These are phyloP conservation scores for Yarrowia sp. DNA, from an alignment of 805 yeast species.

Conservation along the genomic window DNA sequence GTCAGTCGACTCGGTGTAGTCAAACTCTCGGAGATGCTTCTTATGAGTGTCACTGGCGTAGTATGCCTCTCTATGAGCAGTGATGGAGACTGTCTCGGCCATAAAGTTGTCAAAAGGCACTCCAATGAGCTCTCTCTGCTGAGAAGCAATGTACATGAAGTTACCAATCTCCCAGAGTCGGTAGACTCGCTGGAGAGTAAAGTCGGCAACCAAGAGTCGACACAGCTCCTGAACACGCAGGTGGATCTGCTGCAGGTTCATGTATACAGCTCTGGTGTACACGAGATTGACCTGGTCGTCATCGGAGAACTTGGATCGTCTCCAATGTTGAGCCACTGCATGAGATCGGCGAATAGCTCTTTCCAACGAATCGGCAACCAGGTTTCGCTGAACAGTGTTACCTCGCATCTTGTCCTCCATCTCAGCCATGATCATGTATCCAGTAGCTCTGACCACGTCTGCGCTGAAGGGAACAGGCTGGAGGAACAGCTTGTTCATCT, in stretches of 20 bases:
- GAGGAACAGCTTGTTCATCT: conserved; percentile 24
- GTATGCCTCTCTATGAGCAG: conserved; percentile 29
- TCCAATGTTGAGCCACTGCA: conserved; percentile 26
- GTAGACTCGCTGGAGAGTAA: conserved; percentile 7
- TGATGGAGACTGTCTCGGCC: conserved; percentile 24
- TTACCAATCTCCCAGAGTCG: conserved; percentile 31
- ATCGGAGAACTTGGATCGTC: conserved; percentile 11
- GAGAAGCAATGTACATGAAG: conserved; percentile 21
- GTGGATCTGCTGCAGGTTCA: conserved; percentile 10
- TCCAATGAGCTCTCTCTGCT: conserved; percentile 18
- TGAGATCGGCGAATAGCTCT: conserved; percentile 13
- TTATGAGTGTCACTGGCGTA: conserved; percentile 14
- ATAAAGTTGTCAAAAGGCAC: conserved; percentile 33
- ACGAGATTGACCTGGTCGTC: conserved; percentile 31
- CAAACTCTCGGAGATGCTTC: conserved; percentile 12
- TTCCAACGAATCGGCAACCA: conserved; percentile 4
- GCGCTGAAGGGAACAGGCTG: conserved; percentile 10
- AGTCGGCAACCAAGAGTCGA: neutral
- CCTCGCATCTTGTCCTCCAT: conserved; percentile 34
- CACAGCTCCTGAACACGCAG: conserved; percentile 21
- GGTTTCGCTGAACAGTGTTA: conserved; percentile 11
- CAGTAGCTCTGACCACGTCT: conserved; percentile 7
- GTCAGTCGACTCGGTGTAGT: conserved; percentile 6
- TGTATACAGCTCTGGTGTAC: conserved; percentile 26
- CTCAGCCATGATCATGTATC: conserved; percentile 35